These are phyloP conservation scores for Trypanosoma theileri DNA, from an alignment of 208 protist genomes.

Conservation along the genomic window DNA sequence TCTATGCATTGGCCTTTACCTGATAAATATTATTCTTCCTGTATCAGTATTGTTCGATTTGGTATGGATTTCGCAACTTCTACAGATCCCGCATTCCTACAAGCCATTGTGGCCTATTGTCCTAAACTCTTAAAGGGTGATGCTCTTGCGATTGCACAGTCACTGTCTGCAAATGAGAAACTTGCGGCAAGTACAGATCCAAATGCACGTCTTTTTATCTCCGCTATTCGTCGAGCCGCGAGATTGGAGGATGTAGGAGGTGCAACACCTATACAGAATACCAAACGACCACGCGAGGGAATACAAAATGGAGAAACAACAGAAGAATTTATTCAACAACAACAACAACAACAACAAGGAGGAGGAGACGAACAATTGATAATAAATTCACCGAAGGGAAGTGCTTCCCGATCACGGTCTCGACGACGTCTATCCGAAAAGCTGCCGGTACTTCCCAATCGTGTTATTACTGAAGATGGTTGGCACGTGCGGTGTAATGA, in stretches of 20 bases:
- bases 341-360: background rate
- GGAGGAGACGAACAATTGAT: background rate
- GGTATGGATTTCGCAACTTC: constrained; percentile 69
- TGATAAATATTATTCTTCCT: constrained; percentile 71
- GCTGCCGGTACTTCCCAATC: constrained; percentile 35
- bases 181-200: constrained; percentile 53
- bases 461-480: constrained; percentile 58
- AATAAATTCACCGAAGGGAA: background rate
- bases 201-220: constrained; percentile 57
- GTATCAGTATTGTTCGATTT: constrained; percentile 63
- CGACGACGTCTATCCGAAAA: background rate
- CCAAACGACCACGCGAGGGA: constrained; percentile 36
- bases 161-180: constrained; percentile 36
- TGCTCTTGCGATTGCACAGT: constrained; percentile 52
- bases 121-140: constrained; percentile 59
- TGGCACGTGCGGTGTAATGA: constrained; percentile 57
- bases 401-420: background rate
- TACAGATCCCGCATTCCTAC: constrained; percentile 70
- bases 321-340: background rate
- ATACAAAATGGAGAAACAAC: constrained; percentile 11
- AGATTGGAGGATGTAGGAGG: constrained; percentile 47
- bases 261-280: constrained; percentile 5
- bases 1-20: constrained; percentile 77
- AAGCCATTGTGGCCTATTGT: constrained; percentile 70
- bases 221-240: constrained; percentile 65